Evolutionary conservation across 441 rosid genomes (phyloP), one percentile per base, ranked within the genome.

Genomic region (Cnidoscolus chayamansa): DNA sequence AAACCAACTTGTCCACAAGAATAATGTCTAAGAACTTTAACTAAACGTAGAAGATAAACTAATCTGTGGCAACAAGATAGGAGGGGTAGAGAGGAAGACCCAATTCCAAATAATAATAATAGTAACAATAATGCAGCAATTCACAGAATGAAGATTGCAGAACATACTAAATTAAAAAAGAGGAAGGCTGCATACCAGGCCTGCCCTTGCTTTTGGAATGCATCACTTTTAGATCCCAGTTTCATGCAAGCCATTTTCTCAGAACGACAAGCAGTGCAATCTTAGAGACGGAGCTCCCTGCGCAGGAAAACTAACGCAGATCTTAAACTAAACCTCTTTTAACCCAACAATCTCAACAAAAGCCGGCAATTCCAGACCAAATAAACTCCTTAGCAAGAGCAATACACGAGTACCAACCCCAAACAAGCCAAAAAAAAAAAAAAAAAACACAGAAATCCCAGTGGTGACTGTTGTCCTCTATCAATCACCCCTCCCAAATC

Each of bases 101-200:
- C 63, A 51, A 72, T 19, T 37, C 12, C 13, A 35, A 35, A 65
- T 16, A 8, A 7, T 59, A 63, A 32, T 17, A 31, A 45, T 7
- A 40, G 25, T 25, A 25, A 25, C 25, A 47, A 50, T 15, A 64
- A 65, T n/a, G 37, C 7, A 43, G 4, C 32, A 11, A 68, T 5
- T 11, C 10, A 40, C 54, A 60, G 11, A 20, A 63, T 17, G 50
- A 17, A 40, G 19, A 47, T 25, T 32, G n/a, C 6, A 35, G 56
- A 56, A 64, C 71, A 71, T 48, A 63, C 53, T 37, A 74, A 79
- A 72, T 37, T 11, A 61, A 61, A 40, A 30, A 75, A 72, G 65
- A 71, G 16, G 35, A 74, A 48, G 16, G 55, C 43, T 40, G 30
- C 86, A 25, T 25, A 25, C 25, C 25, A 25, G 25, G 25, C 25